Base-by-base conservation (phyloP, 768 basidiomycete genomes). In the Phaeotremella fagi region DNA sequence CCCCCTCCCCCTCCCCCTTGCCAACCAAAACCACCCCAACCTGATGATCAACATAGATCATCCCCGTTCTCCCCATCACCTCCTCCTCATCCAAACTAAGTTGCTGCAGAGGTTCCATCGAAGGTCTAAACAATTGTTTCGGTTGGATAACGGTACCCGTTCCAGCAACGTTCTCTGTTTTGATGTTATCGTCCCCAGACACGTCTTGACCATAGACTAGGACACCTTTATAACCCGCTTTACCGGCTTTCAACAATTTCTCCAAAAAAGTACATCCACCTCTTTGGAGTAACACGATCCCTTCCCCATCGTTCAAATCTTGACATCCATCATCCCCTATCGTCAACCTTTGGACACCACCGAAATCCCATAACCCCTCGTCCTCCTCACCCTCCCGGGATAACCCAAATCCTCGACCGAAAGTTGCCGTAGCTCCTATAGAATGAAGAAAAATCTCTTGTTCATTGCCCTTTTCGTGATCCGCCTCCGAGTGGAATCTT, bases 211-310 rank as follows among this genome's bases (percentile, higher is more conserved):
- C 70, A 29, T 87, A 75, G 37, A 94, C 83, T 14, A 98, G 74
- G 7, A 91, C 82, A 1, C 89, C 92, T 0, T 80, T 80, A 3
- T 90, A 89, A 1, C 82, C 85, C 1, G 84, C 86, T 7, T 78
- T 75, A 16, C 80, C 79, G 3, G 90, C 91, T 41, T 79, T 58
- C 12, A 82, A 45, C 15, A 92, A 78, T 75, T 99, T 99, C 60
- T 88, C 81, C 14, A 89, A 74, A 75, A 98, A 97, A 7, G 90
- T 85, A 73, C 94, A 98, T 3, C 79, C 81, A 4, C 94, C 94
- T 25, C 94, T 81, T 38, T 78, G 78, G 15, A 86, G 78, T 15
- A 95, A 68, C 38, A 33, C 20, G 28, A 16, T 18, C 28, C 38
- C 20, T 27, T 23, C 15, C 31, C 20, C 14, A n/a, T 31, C 22